A percentile compares a stretch with the other conserved stretches of the same genome.
These are phyloP conservation scores for Craterostigma plantagineum DNA, from an alignment of 257 asterid species.

Conservation along the genomic window DNA sequence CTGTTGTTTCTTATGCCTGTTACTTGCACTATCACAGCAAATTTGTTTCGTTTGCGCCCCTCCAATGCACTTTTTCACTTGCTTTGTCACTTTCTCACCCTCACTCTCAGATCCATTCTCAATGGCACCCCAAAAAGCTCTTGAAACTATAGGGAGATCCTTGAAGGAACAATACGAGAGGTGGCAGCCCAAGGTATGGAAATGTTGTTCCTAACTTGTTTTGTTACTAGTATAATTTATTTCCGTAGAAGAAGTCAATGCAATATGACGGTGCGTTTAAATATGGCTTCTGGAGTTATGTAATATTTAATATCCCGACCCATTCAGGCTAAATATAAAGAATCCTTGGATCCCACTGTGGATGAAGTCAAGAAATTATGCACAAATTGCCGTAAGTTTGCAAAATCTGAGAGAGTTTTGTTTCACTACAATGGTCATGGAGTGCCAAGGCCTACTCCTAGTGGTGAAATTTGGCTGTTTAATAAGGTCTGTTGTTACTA, in stretches of 20 bases:
- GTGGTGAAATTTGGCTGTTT: slow-evolving; percentile 95
- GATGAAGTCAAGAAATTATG: slow-evolving; percentile 93
- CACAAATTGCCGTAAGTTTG: slow-evolving; percentile 85
- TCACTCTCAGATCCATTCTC: slow-evolving; percentile 44
- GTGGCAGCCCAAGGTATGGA: slow-evolving; percentile 74
- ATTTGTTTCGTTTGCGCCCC: neutral
- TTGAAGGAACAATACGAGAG: slow-evolving; percentile 41
- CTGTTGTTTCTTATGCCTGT: too few relatives aligned
- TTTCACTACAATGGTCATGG: slow-evolving; percentile 99
- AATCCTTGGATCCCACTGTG: slow-evolving; percentile 80
- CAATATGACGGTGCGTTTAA: too few relatives aligned
- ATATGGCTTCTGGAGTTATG: too few relatives aligned
- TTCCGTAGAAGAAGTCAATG: slow-evolving; percentile 3
- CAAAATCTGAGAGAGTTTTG: slow-evolving; percentile 91
- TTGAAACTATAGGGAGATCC: slow-evolving; percentile 36
- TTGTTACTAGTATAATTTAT: too few relatives aligned
- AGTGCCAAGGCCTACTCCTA: slow-evolving; percentile 94
- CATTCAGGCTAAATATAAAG: slow-evolving; percentile 73
- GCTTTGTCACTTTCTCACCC: too few relatives aligned
- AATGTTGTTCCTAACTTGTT: neutral
- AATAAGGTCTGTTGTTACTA: slow-evolving; percentile 42
- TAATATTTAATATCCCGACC: slow-evolving; percentile 3
- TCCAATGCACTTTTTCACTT: too few relatives aligned
- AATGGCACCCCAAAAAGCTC: slow-evolving; percentile 40
- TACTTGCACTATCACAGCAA: too few relatives aligned